phyloP scores from a whole-genome alignment of 2,329 filamentous ascomycete genomes.

The Macrophomina phaseolina region DNA sequence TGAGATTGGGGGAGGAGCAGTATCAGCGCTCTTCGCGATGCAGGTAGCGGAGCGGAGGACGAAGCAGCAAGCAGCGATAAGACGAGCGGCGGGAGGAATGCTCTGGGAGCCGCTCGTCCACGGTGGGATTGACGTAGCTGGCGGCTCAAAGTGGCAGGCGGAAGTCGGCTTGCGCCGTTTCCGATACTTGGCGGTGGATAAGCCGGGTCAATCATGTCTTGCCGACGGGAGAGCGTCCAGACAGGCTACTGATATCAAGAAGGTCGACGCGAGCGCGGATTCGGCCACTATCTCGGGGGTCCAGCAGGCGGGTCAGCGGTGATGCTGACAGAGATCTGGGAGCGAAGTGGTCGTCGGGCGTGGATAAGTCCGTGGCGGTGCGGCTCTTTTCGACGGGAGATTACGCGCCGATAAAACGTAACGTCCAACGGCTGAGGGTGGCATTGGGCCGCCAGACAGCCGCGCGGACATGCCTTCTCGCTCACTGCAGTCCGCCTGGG shows the following conservation, averaged over 20 bases:
- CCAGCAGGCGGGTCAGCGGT: not conserved
- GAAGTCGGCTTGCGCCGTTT: not conserved
- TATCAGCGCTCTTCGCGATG: not conserved
- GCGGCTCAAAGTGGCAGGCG: conserved; percentile 6
- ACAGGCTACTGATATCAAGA: not conserved
- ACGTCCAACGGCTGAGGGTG: not conserved
- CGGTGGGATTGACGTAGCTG: conserved; percentile 2
- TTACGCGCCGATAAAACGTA: conserved; percentile 13
- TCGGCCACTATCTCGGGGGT: not conserved
- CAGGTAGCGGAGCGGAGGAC: not conserved
- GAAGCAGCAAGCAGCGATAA: conserved; percentile 17
- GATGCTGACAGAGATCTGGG: not conserved
- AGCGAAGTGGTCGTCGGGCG: not conserved
- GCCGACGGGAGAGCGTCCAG: conserved; percentile 7
- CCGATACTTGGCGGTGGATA: conserved; percentile 18
- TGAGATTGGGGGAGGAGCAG: not conserved
- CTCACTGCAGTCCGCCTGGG: not conserved
- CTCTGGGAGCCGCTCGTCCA: not conserved
- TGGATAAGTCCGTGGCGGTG: conserved; percentile 23
- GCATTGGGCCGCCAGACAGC: not conserved
- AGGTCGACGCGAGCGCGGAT: conserved; percentile 17
- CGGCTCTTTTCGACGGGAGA: not conserved
- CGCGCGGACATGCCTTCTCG: not conserved
- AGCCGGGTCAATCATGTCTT: conserved; percentile 11
- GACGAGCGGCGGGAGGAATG: not conserved